Conservation (phyloP, 306 rosid genomes). For the Vachellia collinsii region DNA sequence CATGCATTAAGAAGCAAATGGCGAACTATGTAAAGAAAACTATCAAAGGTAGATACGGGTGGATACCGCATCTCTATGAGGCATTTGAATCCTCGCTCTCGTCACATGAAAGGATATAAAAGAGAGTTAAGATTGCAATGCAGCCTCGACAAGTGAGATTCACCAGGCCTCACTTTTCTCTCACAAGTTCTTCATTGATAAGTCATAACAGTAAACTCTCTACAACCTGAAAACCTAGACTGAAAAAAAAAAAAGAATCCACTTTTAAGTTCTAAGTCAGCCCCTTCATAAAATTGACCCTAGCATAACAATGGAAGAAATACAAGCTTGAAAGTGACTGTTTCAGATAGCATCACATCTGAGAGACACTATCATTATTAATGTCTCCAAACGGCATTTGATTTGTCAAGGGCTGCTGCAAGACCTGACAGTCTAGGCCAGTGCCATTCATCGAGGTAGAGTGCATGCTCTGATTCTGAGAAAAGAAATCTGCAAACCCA, state of each 20-base stretch:
- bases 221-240: constrained; percentile 1
- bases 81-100: neutral
- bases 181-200: neutral
- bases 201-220: neutral
- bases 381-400: constrained; percentile 15
- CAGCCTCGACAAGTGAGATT: neutral
- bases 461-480: constrained; percentile 18
- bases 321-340: neutral
- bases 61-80: neutral
- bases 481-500: neutral
- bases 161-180: neutral
- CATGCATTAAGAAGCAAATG: neutral
- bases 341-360: neutral
- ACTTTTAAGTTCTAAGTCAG: constrained; percentile 15
- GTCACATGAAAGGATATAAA: neutral
- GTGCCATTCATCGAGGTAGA: neutral
- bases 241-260: neutral
- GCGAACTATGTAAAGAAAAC: neutral
- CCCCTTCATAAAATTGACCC: neutral
- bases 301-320: constrained; percentile 4
- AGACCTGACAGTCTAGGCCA: neutral
- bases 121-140: neutral
- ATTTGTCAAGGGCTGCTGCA: constrained; percentile 4
- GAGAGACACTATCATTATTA: constrained; percentile 18
- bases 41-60: neutral